These are phyloP conservation scores for Dactylis glomerata DNA, from an alignment of 176 grass and related monocot species.

Conservation along the genomic window DNA sequence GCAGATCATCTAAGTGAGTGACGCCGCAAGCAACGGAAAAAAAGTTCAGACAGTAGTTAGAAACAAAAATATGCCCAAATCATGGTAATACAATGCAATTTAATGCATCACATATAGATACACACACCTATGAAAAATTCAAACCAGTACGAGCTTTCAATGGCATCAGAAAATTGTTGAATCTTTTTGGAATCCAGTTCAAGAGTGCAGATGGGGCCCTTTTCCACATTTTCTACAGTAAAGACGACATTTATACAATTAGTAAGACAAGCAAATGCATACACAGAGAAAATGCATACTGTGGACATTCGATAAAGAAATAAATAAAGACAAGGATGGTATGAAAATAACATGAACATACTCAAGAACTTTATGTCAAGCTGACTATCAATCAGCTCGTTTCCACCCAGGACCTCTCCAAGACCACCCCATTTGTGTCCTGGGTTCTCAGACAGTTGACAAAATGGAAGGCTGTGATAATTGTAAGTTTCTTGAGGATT, in stretches of 20 bases:
- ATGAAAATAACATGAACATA: constrained; percentile 40
- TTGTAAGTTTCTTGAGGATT: constrained; percentile 99
- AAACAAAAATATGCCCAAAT: constrained; percentile 19
- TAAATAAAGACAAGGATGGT: constrained; percentile 26
- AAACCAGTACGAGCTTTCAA: constrained; percentile 90
- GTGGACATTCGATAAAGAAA: neutral
- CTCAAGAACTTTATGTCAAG: constrained; percentile 88
- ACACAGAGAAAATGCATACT: neutral
- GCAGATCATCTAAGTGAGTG: constrained; percentile 75
- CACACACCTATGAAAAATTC: constrained; percentile 94
- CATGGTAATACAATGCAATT: constrained; percentile 5
- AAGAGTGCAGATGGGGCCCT: constrained; percentile 60
- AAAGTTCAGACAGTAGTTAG: constrained; percentile 31
- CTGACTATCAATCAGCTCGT: constrained; percentile 95
- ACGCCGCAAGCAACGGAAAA: constrained; percentile 28
- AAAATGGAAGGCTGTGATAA: constrained; percentile 97
- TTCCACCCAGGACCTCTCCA: constrained; percentile 95
- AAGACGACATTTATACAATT: constrained; percentile 21
- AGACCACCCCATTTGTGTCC: constrained; percentile 94
- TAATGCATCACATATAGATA: constrained; percentile 26
- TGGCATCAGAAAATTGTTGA: constrained; percentile 87
- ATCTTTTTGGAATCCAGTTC: constrained; percentile 74
- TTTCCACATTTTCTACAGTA: constrained; percentile 70
- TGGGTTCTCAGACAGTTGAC: constrained; percentile 68
- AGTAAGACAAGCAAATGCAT: neutral